These are phyloP conservation scores for Funneliformis mosseae DNA, from an alignment of 192 early-diverging fungal genomes.

Conservation along the genomic window DNA sequence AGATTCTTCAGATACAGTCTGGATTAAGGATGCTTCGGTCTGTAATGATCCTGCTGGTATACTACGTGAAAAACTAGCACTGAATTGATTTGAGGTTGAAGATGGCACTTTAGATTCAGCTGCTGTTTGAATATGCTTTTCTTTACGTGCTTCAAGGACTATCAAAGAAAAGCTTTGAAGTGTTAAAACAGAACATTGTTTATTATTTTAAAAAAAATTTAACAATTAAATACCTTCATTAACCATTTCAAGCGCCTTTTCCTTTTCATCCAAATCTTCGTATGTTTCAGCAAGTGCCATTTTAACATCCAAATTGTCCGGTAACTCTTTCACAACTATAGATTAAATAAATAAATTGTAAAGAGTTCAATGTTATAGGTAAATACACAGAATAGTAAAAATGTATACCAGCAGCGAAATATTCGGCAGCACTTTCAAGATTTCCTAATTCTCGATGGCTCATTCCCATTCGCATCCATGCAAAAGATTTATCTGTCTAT, in stretches of 20 bases:
- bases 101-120: not conserved
- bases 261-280: conserved; percentile 67
- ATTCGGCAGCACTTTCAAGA: conserved; percentile 59
- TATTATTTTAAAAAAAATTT: not conserved
- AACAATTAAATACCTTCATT: conserved; percentile 44
- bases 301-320: conserved; percentile 65
- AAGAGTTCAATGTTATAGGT: too few relatives aligned
- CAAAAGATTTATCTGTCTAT: conserved; percentile 15
- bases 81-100: not conserved
- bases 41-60: not conserved
- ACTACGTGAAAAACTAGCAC: not conserved
- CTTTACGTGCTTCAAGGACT: not conserved
- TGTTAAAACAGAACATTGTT: not conserved
- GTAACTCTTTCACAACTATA: conserved; percentile 59
- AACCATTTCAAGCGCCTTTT: conserved; percentile 52
- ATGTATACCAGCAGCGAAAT: conserved; percentile 54
- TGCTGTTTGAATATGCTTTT: not conserved
- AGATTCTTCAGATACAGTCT: not conserved
- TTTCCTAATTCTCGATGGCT: conserved; percentile 69
- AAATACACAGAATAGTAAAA: too few relatives aligned
- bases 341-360: not conserved
- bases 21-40: not conserved
- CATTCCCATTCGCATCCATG: conserved; percentile 56
- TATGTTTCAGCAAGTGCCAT: conserved; percentile 72
- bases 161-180: not conserved